phyloP scores from a whole-genome alignment of 495 filamentous ascomycete genomes.

The Penicillium silybi region DNA sequence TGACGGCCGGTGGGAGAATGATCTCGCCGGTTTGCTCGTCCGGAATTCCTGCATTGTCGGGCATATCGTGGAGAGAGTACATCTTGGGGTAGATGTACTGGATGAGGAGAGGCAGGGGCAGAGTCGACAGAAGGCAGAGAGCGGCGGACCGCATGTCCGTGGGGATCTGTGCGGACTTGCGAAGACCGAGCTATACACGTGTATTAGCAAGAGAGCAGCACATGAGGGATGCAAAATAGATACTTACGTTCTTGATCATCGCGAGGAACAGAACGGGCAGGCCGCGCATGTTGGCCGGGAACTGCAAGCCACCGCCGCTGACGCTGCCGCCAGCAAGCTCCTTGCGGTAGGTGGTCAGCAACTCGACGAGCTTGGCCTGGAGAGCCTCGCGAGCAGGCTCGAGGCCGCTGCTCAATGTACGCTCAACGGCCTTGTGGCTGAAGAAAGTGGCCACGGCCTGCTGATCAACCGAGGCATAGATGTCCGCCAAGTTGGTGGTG shows the following conservation, averaged over 20 bases:
- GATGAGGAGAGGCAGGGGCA: constrained; percentile 86
- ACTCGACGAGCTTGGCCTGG: constrained; percentile 86
- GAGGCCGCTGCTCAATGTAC: constrained; percentile 76
- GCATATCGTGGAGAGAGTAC: constrained; percentile 97
- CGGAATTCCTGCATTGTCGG: constrained; percentile 83
- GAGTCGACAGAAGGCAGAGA: constrained; percentile 85
- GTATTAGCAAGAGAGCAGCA: constrained; percentile 17
- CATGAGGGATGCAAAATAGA: neutral
- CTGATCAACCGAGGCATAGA: constrained; percentile 95
- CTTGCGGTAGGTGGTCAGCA: constrained; percentile 92
- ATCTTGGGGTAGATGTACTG: constrained; percentile 96
- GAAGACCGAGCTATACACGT: constrained; percentile 67
- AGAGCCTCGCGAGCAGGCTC: constrained; percentile 88
- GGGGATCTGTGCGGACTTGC: constrained; percentile 93
- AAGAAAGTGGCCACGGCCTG: constrained; percentile 89
- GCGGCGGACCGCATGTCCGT: constrained; percentile 93
- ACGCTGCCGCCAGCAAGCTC: constrained; percentile 94
- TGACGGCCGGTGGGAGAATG: constrained; percentile 75
- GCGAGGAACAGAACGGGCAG: constrained; percentile 89
- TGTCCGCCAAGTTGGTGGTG: constrained; percentile 80
- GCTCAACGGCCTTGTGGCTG: constrained; percentile 95
- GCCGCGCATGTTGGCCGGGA: constrained; percentile 85
- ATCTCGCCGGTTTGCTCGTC: constrained; percentile 85
- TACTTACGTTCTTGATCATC: constrained; percentile 83
- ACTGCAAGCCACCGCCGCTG: constrained; percentile 86